phyloP scores from a whole-genome alignment of 2,329 filamentous ascomycete genomes.

The Fusarium praegraminearum region DNA sequence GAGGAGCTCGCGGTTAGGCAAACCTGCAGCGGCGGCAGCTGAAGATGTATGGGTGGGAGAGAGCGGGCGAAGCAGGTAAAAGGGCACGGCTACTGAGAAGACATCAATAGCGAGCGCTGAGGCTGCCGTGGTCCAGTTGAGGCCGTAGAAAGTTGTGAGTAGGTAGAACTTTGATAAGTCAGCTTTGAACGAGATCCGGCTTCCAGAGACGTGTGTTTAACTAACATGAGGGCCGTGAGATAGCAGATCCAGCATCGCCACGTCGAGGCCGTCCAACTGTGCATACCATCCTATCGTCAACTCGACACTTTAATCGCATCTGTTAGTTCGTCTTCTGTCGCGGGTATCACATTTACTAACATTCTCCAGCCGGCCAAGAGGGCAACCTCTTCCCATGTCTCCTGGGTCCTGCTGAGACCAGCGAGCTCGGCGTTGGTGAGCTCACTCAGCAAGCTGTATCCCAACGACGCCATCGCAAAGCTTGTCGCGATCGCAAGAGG shows the following conservation, averaged over 20 bases:
- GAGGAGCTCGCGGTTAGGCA: conserved; percentile 73
- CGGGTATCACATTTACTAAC: conserved; percentile 57
- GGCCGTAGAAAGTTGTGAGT: conserved; percentile 80
- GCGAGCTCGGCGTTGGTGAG: conserved; percentile 75
- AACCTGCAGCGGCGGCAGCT: conserved; percentile 51
- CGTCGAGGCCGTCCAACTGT: conserved; percentile 79
- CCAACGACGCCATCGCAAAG: conserved; percentile 71
- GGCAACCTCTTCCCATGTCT: conserved; percentile 71
- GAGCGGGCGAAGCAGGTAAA: conserved; percentile 77
- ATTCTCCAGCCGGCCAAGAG: conserved; percentile 66
- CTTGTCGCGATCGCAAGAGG: conserved; percentile 66
- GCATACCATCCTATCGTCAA: conserved; percentile 79
- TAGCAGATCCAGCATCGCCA: conserved; percentile 74
- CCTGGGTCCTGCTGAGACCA: conserved; percentile 71
- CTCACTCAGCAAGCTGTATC: conserved; percentile 72
- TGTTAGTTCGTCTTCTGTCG: conserved; percentile 9
- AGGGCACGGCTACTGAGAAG: conserved; percentile 76
- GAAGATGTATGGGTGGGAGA: conserved; percentile 72
- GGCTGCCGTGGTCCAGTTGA: conserved; percentile 71
- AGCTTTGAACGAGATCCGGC: conserved; percentile 16
- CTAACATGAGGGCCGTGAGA: conserved; percentile 79
- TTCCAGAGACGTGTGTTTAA: conserved; percentile 31
- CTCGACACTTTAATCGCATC: conserved; percentile 65
- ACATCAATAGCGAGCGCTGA: conserved; percentile 76
- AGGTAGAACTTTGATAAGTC: conserved; percentile 72